A percentile compares a stretch with the other conserved stretches of the same genome.
Conservation (phyloP, 352 stramenopile species). For the Pythium apleroticum region DNA sequence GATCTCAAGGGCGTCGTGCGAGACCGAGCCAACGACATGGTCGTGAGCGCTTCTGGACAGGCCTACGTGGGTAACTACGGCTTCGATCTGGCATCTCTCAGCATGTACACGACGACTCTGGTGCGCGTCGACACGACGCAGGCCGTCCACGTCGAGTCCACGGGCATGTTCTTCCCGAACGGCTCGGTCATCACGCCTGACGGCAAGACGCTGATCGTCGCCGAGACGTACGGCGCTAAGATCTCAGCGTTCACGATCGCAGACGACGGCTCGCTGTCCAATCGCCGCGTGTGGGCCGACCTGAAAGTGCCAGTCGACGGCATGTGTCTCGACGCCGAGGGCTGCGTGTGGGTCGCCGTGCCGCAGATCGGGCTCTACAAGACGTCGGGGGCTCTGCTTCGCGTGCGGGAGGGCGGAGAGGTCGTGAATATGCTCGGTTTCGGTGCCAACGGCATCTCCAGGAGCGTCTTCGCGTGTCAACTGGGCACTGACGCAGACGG, state of each 20-base stretch:
- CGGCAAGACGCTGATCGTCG: conserved; percentile 67
- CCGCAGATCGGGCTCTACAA: conserved; percentile 51
- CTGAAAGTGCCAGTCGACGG: conserved; percentile 50
- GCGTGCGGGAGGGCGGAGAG: conserved; percentile 54
- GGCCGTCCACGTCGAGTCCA: conserved; percentile 48
- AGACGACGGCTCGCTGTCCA: conserved; percentile 46
- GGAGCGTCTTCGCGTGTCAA: conserved; percentile 58
- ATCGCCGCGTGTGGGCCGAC: conserved; percentile 52
- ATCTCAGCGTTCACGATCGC: conserved; percentile 63
- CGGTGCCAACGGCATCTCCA: conserved; percentile 51
- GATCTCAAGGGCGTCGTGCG: conserved; percentile 49
- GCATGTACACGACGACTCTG: conserved; percentile 49
- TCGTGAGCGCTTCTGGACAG: conserved; percentile 39
- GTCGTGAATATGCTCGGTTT: conserved; percentile 57
- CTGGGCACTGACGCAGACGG: conserved; percentile 51
- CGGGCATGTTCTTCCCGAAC: conserved; percentile 66
- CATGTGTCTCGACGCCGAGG: conserved; percentile 65
- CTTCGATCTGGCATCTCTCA: conserved; percentile 37
- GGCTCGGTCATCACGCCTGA: conserved; percentile 68
- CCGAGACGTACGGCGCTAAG: conserved; percentile 52
- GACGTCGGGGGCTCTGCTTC: conserved; percentile 48
- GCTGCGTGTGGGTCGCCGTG: conserved; percentile 62
- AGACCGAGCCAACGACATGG: conserved; percentile 61
- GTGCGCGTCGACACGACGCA: conserved; percentile 51
- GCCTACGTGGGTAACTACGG: conserved; percentile 68